Base-by-base conservation (phyloP, 495 filamentous ascomycete genomes). In the Recurvomyces mirabilis region DNA sequence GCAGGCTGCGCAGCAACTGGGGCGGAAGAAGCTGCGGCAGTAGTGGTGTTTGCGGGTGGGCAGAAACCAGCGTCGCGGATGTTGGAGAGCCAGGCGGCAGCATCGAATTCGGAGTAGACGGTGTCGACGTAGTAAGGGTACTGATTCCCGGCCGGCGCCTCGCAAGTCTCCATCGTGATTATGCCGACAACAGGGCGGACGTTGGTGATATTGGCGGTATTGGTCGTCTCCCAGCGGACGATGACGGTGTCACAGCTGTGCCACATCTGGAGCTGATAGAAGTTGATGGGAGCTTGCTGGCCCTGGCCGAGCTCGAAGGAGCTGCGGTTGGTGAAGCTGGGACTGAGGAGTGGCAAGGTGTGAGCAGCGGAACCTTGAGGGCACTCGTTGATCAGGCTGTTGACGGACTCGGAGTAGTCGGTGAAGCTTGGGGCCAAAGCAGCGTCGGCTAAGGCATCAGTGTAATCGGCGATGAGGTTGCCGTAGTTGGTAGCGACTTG, bases 211-310 rank as follows among this genome's bases (percentile, higher is more conserved):
- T 38, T 37, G 25, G 35, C 42, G 15, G 42, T 45, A 42, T 51
- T 51, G 33, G 41, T 51, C 29, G 42, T 51, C 41, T 46, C 31
- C 46, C 46, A 53, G 19, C 51, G 45, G 21, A 53, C 41, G 30
- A 47, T 53, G 24, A 53, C 51, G 25, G 34, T 44, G 20, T 49
- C 39, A 35, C 51, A 53, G 22, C 21, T 38, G 40, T 49, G 45
- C 33, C 46, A 48, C 19, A 50, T 46, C 30, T 53, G 34, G 19
- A 53, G 41, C 24, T 40, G 34, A 13, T 43, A n/a, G 51, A 50
- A 50, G 51, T 46, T 42, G 34, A 53, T 50, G 23, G 38, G 15
- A 2, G 31, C 22, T 21, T 53, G 51, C 40, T 41, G 35, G 20
- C 51, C 51, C 33, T 53, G 51, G 10, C 46, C 51, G 11, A 30